Base-by-base conservation (phyloP, 148 eudicot genomes). In the Drosera capensis region DNA sequence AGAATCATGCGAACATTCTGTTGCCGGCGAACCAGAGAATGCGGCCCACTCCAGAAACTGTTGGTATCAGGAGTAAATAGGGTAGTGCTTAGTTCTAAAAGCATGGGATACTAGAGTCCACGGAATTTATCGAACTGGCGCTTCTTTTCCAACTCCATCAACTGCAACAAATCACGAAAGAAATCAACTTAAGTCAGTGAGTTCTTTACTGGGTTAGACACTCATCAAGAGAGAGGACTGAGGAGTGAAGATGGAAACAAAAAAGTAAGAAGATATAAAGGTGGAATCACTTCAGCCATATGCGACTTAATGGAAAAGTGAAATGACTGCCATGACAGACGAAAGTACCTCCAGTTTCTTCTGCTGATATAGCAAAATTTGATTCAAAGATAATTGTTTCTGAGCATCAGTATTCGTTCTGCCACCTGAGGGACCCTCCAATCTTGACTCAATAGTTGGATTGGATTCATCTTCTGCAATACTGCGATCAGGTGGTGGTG, bases 21-120 rank as follows among this genome's bases (percentile, higher is more conserved):
- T 40, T 50, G 55, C 40, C 25, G 49, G 23, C 52, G 58, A 25
- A 49, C 51, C 46, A 84, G 55, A 21, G 94, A 80, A 52, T 80
- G 81, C 13, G 79, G 79, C 37, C 94, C 84, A 16, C 46, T 68
- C 92, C 94, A 88, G 23, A 75, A 56, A 26, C 77, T 72, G 37
- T 56, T 62, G 0, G n/a, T 31, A 35, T 66, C 57, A 44, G 57
- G 68, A 1, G 79, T 48, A 55, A 88, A 88, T 7, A 88, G 74
- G 8, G 75, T 66, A 23, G 70, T 69, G 43, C 79, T 72, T 43
- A 88, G 40, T 31, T 66, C 74, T 54, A 70, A 47, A 37, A 88
- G 73, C 68, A 56, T 48, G 1, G 94, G 79, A 68, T 73, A 80
- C 54, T 84, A 81, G 45, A 71, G 70, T 52, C 65, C 68, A 25